Base-by-base conservation (phyloP, 1,284 basidiomycete genomes). In the Ganoderma meredithae region DNA sequence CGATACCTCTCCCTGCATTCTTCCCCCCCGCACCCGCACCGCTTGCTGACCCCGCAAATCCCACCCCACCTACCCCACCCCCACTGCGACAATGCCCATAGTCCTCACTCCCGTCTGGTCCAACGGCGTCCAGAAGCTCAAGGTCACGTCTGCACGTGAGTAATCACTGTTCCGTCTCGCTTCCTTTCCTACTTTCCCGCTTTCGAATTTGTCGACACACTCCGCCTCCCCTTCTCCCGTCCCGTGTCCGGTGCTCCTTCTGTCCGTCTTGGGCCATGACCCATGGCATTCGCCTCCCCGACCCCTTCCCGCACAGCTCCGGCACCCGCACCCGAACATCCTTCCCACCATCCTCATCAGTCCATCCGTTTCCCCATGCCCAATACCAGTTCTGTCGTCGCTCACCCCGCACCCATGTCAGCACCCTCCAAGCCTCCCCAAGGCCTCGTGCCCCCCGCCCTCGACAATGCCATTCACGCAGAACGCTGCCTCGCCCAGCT, bases 91-190 rank as follows among this genome's bases (percentile, higher is more conserved):
- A 62, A 90, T 91, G 89, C 90, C 90, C 22, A 83, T 90, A 77
- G 81, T 90, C 69, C 85, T 92, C 69, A 90, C 86, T 36, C 90
- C 90, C 13, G 90, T 90, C 81, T 90, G 85, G 86, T 84, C 84
- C 66, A 85, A 90, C 75, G 88, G 88, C 61, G 82, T 87, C 64
- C 90, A 92, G 74, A 91, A 86, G 77, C 85, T 93, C 74, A 91
- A 85, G 76, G 76, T 88, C 62, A 85, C 83, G 53, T 79, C 85
- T n/a, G 83, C 85, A 74, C 81, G 90, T 90, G 77, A 72, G 88
- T 84, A 15, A 19, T 47, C 59, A 7, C 43, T 13, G 31, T 44
- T 56, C 55, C 36, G 36, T 58, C 53, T 64, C 62, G 63, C 47
- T 64, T 56, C 66, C 60, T 58, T 55, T 33, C 56, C 55, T 56